Conservation (phyloP, 495 filamentous ascomycete genomes). For the Xylaria scruposa region DNA sequence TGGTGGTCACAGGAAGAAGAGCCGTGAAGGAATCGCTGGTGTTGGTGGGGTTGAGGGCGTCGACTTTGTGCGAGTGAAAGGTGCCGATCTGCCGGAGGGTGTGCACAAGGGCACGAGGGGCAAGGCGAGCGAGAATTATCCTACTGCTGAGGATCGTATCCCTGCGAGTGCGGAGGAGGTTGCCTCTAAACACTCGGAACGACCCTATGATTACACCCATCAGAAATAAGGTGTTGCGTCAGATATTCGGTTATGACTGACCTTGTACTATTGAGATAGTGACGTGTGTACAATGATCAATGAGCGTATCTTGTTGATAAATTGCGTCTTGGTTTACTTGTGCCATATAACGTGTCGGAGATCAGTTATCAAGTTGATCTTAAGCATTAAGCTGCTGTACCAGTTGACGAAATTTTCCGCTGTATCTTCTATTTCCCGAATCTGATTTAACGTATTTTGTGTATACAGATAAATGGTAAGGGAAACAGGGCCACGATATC, state of each 20-base stretch:
- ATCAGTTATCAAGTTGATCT: background rate
- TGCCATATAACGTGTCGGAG: too few relatives aligned
- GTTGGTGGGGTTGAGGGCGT: conserved; percentile 49
- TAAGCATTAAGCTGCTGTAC: background rate
- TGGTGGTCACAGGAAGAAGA: conserved; percentile 54
- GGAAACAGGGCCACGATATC: background rate
- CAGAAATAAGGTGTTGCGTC: background rate
- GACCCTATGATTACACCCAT: conserved; percentile 33
- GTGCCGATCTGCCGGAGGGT: conserved; percentile 47
- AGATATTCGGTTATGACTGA: background rate
- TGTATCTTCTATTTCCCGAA: background rate
- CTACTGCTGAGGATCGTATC: conserved; percentile 42
- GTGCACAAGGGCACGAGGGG: conserved; percentile 45
- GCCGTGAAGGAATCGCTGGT: conserved; percentile 60
- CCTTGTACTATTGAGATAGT: background rate
- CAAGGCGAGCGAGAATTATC: conserved; percentile 47
- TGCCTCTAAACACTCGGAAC: conserved; percentile 47
- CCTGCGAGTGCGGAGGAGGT: conserved; percentile 56
- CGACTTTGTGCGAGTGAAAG: conserved; percentile 45
- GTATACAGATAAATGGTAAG: background rate
- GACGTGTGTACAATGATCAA: background rate
- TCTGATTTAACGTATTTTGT: background rate
- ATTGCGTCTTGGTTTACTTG: too few relatives aligned
- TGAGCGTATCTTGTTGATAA: background rate
- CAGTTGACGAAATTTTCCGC: background rate